Base-by-base conservation (phyloP, 1,139 yeast genomes). In the Pichia sorboxylosa region DNA sequence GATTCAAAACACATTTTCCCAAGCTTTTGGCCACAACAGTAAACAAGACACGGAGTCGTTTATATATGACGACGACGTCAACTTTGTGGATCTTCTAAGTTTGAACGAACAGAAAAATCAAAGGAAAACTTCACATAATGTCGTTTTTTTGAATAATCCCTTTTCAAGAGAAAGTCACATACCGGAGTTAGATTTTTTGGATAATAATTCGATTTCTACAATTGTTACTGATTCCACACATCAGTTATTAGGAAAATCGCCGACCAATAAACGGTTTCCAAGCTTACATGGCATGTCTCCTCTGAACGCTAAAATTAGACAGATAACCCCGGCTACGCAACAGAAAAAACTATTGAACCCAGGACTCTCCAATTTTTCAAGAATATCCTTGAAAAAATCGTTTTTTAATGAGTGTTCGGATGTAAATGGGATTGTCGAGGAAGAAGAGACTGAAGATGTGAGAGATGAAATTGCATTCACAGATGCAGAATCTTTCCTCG, bases 1-100 rank as follows among this genome's bases (percentile, higher is more conserved):
- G n/a, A n/a, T 8, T 19, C 22, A 19, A 19, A 8, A 11, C 22
- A 8, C 22, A 19, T 19, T 19, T 19, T 8, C 22, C 11, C 22
- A n/a, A 19, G 22, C 22, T 8, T 11, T 19, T 8, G 8, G 22
- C 22, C 8, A 19, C 11, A 19, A 9, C 15, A n/a, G 16, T n/a
- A 17, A 21, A 26, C 35, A 31, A 30, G 43, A 39, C n/a, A 42
- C 37, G 4, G 54, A 50, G 36, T 48, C 48, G 9, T 50, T 49
- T 31, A 46, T 49, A 4, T 50, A 48, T 23, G 40, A 45, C 25
- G 46, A 47, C 14, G 25, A 23, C 27, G 23, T 34, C 10, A 32
- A 33, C 22, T 42, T 46, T 5, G 14, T 34, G 9, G 41, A 35
- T 30, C 24, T 14, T 8, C 9, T 27, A 19, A 31, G 29, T 28